Evolutionary conservation across 2,329 filamentous ascomycete genomes (phyloP).

Genomic region (Calonectria pseudoturangicola): DNA sequence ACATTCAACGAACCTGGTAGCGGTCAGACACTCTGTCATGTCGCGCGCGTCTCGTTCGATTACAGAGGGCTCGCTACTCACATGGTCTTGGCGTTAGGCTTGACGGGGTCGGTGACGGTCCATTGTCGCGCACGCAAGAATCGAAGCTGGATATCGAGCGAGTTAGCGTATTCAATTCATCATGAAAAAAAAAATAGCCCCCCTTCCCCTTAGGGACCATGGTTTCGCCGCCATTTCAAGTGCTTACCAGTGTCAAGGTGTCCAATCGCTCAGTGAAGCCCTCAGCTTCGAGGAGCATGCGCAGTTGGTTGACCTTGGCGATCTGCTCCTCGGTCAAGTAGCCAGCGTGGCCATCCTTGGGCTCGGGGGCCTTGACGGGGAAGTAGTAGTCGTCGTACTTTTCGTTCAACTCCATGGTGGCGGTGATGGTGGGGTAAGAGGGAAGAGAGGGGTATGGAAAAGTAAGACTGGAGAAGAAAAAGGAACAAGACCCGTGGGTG

Average conservation of each 20-base stretch:
- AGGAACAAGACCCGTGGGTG: constrained; percentile 30
- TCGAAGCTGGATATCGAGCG: constrained; percentile 75
- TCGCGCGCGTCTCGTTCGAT: constrained; percentile 46
- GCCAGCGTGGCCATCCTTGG: constrained; percentile 87
- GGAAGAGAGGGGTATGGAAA: constrained; percentile 36
- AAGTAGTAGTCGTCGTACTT: constrained; percentile 99
- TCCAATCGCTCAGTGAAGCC: constrained; percentile 91
- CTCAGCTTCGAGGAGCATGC: constrained; percentile 87
- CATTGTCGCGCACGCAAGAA: constrained; percentile 98
- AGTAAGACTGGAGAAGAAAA: constrained; percentile 26
- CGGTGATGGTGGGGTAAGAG: constrained; percentile 51
- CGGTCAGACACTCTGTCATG: constrained; percentile 51
- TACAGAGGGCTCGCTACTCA: constrained; percentile 60
- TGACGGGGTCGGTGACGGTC: constrained; percentile 64
- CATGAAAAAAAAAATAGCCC: neutral
- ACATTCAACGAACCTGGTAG: constrained; percentile 87
- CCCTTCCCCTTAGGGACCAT: neutral
- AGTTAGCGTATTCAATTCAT: constrained; percentile 20
- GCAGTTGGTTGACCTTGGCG: constrained; percentile 90
- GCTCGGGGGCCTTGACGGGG: constrained; percentile 84
- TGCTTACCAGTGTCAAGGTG: constrained; percentile 88
- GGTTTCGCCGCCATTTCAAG: neutral
- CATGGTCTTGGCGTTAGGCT: constrained; percentile 83
- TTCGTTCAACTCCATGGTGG: constrained; percentile 78
- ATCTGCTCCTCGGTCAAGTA: constrained; percentile 91